phyloP scores from a whole-genome alignment of 2,329 filamentous ascomycete species.

The Pseudogymnoascus sp. region DNA sequence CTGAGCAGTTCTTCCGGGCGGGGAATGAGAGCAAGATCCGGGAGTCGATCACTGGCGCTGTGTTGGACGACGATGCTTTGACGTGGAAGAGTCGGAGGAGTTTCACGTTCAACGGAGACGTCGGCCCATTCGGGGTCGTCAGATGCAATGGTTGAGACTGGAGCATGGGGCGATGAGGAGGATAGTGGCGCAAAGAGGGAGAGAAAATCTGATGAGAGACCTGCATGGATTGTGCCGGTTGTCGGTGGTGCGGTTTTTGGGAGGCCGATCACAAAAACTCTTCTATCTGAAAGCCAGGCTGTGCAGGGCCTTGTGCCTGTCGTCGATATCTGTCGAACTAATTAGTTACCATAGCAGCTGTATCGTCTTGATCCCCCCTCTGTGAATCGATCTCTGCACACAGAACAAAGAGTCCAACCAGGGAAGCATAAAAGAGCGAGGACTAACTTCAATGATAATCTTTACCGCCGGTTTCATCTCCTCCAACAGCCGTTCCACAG shows the following conservation, averaged over 20 bases:
- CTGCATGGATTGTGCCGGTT: slow-evolving; percentile 13
- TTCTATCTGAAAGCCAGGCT: slow-evolving; percentile 30
- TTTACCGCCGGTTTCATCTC: slow-evolving; percentile 19
- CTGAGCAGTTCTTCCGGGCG: slow-evolving; percentile 40
- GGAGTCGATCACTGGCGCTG: slow-evolving; percentile 30
- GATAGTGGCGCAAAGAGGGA: slow-evolving; percentile 25
- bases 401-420: neutral
- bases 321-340: slow-evolving; percentile 16
- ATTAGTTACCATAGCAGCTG: neutral
- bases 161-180: neutral
- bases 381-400: neutral
- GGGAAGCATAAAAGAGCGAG: slow-evolving; percentile 7
- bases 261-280: slow-evolving; percentile 33
- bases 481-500: slow-evolving; percentile 36
- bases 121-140: slow-evolving; percentile 38
- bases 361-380: neutral
- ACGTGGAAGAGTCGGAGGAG: slow-evolving; percentile 22
- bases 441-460: slow-evolving; percentile 28
- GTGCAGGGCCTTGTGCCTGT: slow-evolving; percentile 26
- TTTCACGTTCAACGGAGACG: slow-evolving; percentile 28
- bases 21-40: slow-evolving; percentile 33
- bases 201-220: slow-evolving; percentile 27
- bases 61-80: slow-evolving; percentile 27
- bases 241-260: slow-evolving; percentile 28
- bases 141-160: slow-evolving; percentile 10